A percentile compares a stretch with the other conserved stretches of the same genome.
phyloP scores from a whole-genome alignment of 306 rosid genomes.

The Malus asiatica region DNA sequence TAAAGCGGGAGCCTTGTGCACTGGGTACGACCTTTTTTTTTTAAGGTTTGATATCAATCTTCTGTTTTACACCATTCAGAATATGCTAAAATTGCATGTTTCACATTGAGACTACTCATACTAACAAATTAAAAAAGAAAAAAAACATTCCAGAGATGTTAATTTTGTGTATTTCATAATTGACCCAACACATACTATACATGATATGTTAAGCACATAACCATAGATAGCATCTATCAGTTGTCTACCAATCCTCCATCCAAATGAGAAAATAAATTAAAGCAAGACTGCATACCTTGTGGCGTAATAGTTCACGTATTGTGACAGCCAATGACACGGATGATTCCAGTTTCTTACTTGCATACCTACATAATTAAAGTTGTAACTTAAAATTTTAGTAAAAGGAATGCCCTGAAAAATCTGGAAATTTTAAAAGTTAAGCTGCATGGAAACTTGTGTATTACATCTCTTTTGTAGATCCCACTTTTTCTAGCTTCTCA shows the following conservation, averaged over 20 bases:
- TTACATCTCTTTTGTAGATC: conserved; percentile 47
- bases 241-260: conserved; percentile 1
- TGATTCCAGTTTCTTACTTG: conserved; percentile 36
- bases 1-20: too few relatives aligned
- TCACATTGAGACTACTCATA: not conserved
- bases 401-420: conserved; percentile 10
- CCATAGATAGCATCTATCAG: not conserved
- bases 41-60: not conserved
- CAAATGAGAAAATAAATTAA: not conserved
- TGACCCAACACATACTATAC: not conserved
- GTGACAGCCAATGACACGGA: conserved; percentile 46
- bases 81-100: not conserved
- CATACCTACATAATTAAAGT: conserved; percentile 36
- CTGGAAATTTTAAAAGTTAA: conserved; percentile 15
- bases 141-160: not conserved
- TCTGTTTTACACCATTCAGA: not conserved
- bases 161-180: not conserved
- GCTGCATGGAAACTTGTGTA: not conserved
- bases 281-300: conserved; percentile 48
- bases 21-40: too few relatives aligned
- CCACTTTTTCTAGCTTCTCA: conserved; percentile 53
- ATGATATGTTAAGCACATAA: not conserved
- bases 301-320: conserved; percentile 48
- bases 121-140: too few relatives aligned
- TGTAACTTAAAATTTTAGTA: conserved; percentile 19